Evolutionary conservation across 208 protist genomes (phyloP).

Genomic region (Strigomonas culicis): DNA sequence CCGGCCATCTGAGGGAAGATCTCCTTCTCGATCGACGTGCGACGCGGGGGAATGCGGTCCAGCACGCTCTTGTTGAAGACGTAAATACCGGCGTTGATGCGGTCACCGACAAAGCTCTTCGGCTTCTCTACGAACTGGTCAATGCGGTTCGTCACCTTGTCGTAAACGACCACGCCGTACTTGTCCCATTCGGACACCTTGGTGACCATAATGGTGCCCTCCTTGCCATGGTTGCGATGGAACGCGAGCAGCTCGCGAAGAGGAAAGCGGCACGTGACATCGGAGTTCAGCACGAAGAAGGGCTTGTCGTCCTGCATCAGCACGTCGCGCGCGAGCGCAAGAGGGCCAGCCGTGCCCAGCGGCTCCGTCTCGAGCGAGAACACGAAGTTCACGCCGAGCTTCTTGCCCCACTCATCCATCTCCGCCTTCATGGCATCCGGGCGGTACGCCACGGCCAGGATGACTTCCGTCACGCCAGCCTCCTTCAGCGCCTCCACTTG

Average conservation of each 20-base stretch:
- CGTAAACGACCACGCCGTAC: constrained; percentile 97
- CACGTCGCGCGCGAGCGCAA: constrained; percentile 91
- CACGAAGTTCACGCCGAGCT: constrained; percentile 93
- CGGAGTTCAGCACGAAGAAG: constrained; percentile 98
- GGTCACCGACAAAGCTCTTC: constrained; percentile 94
- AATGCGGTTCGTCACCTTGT: constrained; percentile 84
- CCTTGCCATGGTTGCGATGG: constrained; percentile 93
- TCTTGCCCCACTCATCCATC: constrained; percentile 80
- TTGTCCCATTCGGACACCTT: constrained; percentile 96
- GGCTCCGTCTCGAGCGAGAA: constrained; percentile 95
- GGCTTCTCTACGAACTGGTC: constrained; percentile 96
- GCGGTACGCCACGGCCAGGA: constrained; percentile 96
- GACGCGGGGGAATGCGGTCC: constrained; percentile 88
- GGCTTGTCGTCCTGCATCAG: constrained; percentile 84
- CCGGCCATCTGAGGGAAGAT: constrained; percentile 95
- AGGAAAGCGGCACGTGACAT: constrained; percentile 96
- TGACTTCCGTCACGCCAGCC: constrained; percentile 91
- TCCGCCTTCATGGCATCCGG: constrained; percentile 94
- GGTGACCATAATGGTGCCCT: constrained; percentile 97
- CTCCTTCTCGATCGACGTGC: constrained; percentile 96
- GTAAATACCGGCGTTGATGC: constrained; percentile 98
- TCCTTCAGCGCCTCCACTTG: constrained; percentile 96
- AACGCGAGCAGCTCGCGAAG: constrained; percentile 93
- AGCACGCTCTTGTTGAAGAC: constrained; percentile 96
- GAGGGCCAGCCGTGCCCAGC: constrained; percentile 97